Percentiles rank a stretch among this genome's conserved stretches.
Conservation (phyloP, 371 early-diverging fungal species). For the Umbelopsis sp. region DNA sequence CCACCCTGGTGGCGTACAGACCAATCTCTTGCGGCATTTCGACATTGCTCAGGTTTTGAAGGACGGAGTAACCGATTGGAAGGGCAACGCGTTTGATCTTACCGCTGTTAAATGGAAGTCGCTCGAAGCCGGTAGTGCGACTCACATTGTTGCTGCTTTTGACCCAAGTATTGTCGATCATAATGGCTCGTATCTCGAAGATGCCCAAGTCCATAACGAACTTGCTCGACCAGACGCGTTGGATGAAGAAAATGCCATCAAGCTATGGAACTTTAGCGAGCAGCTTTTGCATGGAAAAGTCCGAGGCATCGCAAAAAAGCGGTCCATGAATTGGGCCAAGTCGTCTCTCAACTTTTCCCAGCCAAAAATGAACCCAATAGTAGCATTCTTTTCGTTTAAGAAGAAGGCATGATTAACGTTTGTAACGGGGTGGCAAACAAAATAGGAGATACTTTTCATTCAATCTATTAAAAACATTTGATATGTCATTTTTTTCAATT, state of each 20-base stretch:
- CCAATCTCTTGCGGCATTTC: constrained; percentile 1
- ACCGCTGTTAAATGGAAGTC: constrained; percentile 15
- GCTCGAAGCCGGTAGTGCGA: neutral
- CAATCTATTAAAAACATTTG: too few relatives aligned
- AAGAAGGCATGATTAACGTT: too few relatives aligned
- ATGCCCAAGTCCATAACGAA: constrained; percentile 19
- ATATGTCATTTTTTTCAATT: too few relatives aligned
- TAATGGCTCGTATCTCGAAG: constrained; percentile 31
- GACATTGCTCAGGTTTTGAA: constrained; percentile 4
- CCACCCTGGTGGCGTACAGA: constrained; percentile 14
- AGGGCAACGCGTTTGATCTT: neutral
- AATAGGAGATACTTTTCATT: too few relatives aligned
- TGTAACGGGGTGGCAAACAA: too few relatives aligned
- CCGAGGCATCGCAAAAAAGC: neutral
- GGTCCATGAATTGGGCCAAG: too few relatives aligned
- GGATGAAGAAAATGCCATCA: constrained; percentile 1
- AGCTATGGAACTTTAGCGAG: constrained; percentile 16
- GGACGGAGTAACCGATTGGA: constrained; percentile 4
- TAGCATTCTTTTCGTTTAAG: too few relatives aligned
- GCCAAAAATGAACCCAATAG: too few relatives aligned
- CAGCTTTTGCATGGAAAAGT: neutral
- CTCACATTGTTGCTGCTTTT: constrained; percentile 25
- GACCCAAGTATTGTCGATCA: constrained; percentile 24
- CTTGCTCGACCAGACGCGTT: constrained; percentile 8
- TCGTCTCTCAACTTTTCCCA: too few relatives aligned